Evolutionary conservation across 768 basidiomycete species (phyloP), one percentile per base, ranked within the genome.

Genomic region (Russula sp.): DNA sequence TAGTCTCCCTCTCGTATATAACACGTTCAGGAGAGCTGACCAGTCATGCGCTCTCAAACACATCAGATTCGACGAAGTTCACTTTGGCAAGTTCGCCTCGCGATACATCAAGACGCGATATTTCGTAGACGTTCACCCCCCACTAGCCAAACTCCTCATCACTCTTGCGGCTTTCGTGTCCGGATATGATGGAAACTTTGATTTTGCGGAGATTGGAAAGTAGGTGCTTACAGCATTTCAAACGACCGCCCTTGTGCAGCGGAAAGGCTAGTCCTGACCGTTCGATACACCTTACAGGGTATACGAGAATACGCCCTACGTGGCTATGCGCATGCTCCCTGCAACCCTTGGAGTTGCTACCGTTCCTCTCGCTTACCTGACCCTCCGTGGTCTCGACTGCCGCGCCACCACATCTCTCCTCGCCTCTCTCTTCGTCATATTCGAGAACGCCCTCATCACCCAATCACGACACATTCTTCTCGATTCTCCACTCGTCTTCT

Each of bases 191-290:
- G 97, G 97, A 0, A 78, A 88, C 32, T 98, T 98, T 72, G 96
- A 98, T 72, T 99, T 98, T 73, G 92, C 96, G 71, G 95, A 98
- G 56, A 98, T 98, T 66, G 94, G 85, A 78, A 95, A 94, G 94
- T 95, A 70, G 51, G 88, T 79, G 68, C 64, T 0, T 10, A 11
- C 8, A 18, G 6, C 7, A 11, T 52, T 45, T 36, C 25, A 14
- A 32, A 13, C 9, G 13, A 29, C 25, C 42, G 7, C 34, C 22
- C 13, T 36, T 11, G 7, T 18, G 13, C 10, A 45, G 20, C 32
- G 2, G 29, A 6, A 41, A 42, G 43, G 10, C 1, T 25, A 9
- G n/a, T 16, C 46, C 47, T 58, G 11, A 58, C 11, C 9, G 18
- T 47, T 41, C 41, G 43, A 9, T 42, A 25, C n/a, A 67, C 56